These are phyloP conservation scores for Gastrolobium villosum DNA, from an alignment of 306 rosid genomes.

Conservation along the genomic window DNA sequence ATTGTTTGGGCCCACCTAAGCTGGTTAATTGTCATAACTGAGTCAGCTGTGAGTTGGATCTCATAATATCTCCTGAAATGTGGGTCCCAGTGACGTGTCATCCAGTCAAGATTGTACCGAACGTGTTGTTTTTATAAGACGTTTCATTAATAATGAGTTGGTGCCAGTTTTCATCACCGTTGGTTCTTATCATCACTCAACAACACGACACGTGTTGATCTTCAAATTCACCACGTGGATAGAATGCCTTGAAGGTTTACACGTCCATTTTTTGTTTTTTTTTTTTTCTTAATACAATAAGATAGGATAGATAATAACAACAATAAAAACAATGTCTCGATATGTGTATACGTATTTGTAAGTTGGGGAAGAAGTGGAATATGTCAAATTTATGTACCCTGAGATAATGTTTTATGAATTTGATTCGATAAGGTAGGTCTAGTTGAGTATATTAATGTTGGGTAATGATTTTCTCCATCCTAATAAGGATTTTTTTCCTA, in stretches of 20 bases:
- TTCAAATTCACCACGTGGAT: not conserved
- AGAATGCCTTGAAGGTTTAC: not conserved
- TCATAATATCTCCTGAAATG: not conserved
- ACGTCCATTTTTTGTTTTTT: constrained; percentile 2
- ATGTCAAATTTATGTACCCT: not conserved
- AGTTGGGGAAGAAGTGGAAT: not conserved
- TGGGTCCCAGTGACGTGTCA: constrained; percentile 62
- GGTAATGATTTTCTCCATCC: too few relatives aligned
- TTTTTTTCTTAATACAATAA: not conserved
- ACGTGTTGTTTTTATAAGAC: constrained; percentile 35
- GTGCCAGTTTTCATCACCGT: constrained; percentile 16
- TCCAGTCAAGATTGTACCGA: constrained; percentile 48
- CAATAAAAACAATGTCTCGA: not conserved
- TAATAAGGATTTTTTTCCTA: too few relatives aligned
- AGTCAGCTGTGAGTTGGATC: constrained; percentile 67
- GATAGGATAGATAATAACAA: not conserved
- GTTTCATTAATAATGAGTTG: not conserved
- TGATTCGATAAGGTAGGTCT: not conserved
- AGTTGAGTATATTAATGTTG: constrained; percentile 12
- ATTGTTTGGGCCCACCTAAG: constrained; percentile 23
- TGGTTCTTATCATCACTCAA: not conserved
- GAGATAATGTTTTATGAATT: not conserved
- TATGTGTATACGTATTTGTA: not conserved
- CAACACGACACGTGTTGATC: not conserved
- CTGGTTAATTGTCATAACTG: constrained; percentile 36